Evolutionary conservation across 202 grass and related monocot species (phyloP).

Genomic region (Brachypodium distachyon): DNA sequence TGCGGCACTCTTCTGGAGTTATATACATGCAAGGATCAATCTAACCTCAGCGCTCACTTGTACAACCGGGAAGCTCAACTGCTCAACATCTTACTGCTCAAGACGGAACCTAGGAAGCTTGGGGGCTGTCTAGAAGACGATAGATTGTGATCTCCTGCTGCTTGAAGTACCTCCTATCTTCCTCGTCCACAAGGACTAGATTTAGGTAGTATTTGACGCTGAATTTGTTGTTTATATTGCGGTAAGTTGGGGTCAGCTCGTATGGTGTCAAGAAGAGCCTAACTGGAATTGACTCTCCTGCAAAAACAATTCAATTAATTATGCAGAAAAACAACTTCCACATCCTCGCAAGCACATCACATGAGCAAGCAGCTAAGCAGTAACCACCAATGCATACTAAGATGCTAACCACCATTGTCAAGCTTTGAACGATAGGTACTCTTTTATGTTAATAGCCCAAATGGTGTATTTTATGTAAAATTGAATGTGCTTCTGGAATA

Average conservation of each 20-base stretch:
- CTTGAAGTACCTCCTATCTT: conserved; percentile 92
- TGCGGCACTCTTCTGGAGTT: conserved; percentile 5
- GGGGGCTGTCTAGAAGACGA: conserved; percentile 21
- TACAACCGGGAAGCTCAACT: conserved; percentile 18
- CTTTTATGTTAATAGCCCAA: not conserved
- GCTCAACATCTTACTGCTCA: not conserved
- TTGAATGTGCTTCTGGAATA: not conserved
- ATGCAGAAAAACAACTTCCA: not conserved
- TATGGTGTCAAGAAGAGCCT: conserved; percentile 75
- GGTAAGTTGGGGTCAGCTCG: conserved; percentile 35
- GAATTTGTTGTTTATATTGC: conserved; percentile 89
- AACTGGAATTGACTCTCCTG: conserved; percentile 64
- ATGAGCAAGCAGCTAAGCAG: not conserved
- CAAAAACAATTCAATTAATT: not conserved
- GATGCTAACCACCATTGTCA: not conserved
- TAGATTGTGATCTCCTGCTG: conserved; percentile 92
- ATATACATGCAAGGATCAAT: conserved; percentile 22
- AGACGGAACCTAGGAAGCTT: conserved; percentile 7
- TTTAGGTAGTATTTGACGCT: conserved; percentile 94
- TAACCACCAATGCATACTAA: too few relatives aligned
- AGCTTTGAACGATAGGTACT: not conserved
- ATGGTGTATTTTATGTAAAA: not conserved
- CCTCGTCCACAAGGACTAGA: conserved; percentile 85
- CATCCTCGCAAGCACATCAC: not conserved
- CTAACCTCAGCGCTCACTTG: conserved; percentile 4